Base-by-base conservation (phyloP, 139 green algal genomes). In the Pseudopediastrum boryanum region DNA sequence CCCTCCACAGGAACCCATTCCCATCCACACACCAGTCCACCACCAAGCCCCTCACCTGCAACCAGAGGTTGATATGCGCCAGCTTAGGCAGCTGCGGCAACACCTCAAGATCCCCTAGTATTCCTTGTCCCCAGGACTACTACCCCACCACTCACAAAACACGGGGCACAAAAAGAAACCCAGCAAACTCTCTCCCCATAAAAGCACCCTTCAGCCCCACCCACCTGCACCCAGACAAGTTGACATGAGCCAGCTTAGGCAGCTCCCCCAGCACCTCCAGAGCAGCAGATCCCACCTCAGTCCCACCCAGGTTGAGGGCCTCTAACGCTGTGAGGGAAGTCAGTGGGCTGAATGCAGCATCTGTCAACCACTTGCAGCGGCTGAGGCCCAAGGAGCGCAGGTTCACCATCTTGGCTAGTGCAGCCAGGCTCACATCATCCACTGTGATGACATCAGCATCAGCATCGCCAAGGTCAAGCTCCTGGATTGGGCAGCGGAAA, bases 361-460 rank as follows among this genome's bases (percentile, higher is more conserved):
- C 75, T 13, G 29, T 59, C 39, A 82, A 38, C 76, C 76, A 82
- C 19, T 65, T 50, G 65, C 76, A 82, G 50, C 65, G 64, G 31
- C n/a, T 29, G 2, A 82, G 51, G 23, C 64, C 50, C 39, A 82
- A 52, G 43, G 41, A 33, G 36, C 50, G 50, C 31, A 82, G 76
- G 61, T 25, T 54, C 12, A 29, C 33, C 56, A 74, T 62, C 42
- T 39, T 39, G 25, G 21, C 39, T 9, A 82, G 76, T 1, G 46
- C 21, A 27, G 38, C 33, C 38, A 82, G 64, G 51, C 76, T 52
- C 50, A 75, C 21, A 38, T 82, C 76, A 42, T 82, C 65, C 12
- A 82, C 43, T 29, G 74, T 80, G 43, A 80, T 63, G 61, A 73
- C 72, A 44, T 80, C 74, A 16, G 51, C 59, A 21, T 82, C 76